These are phyloP conservation scores for Cerioporus squamosus DNA, from an alignment of 1,284 basidiomycete genomes.

Conservation along the genomic window DNA sequence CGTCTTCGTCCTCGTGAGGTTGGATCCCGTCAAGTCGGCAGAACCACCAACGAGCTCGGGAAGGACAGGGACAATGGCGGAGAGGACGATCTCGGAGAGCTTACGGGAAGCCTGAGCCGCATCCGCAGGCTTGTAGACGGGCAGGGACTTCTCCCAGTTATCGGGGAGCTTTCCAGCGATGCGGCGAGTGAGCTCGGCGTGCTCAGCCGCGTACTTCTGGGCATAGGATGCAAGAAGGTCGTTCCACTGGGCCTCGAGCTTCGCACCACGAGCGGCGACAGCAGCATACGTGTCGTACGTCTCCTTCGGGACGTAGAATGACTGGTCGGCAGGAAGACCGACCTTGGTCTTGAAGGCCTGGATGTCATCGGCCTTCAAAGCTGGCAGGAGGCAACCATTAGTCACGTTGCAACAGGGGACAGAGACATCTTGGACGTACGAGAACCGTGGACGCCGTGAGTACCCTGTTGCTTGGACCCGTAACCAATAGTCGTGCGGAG, in stretches of 20 bases:
- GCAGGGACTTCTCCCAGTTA: slow-evolving; percentile 87
- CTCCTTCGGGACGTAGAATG: slow-evolving; percentile 81
- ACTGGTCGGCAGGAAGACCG: slow-evolving; percentile 81
- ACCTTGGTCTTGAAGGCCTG: slow-evolving; percentile 84
- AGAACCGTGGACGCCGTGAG: slow-evolving; percentile 91
- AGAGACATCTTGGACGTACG: slow-evolving; percentile 52
- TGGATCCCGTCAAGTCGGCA: slow-evolving; percentile 92
- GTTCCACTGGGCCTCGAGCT: slow-evolving; percentile 80
- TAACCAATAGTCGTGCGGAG: slow-evolving; percentile 92
- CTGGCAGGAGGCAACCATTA: slow-evolving; percentile 38
- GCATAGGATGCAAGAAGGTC: slow-evolving; percentile 73
- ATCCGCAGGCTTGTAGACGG: slow-evolving; percentile 83
- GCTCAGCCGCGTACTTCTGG: slow-evolving; percentile 82
- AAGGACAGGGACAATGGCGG: slow-evolving; percentile 72
- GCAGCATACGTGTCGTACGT: slow-evolving; percentile 74
- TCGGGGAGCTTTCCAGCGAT: slow-evolving; percentile 84
- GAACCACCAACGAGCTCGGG: slow-evolving; percentile 92
- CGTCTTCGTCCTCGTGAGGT: slow-evolving; percentile 86
- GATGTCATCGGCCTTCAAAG: slow-evolving; percentile 94
- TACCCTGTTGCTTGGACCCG: slow-evolving; percentile 91
- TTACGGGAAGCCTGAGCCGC: slow-evolving; percentile 91
- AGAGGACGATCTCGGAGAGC: slow-evolving; percentile 89
- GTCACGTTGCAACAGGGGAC: no score
- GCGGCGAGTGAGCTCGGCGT: slow-evolving; percentile 86
- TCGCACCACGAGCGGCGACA: slow-evolving; percentile 74